These are phyloP conservation scores for Chondrus crispus DNA, from an alignment of 23 red algal species.

Conservation along the genomic window DNA sequence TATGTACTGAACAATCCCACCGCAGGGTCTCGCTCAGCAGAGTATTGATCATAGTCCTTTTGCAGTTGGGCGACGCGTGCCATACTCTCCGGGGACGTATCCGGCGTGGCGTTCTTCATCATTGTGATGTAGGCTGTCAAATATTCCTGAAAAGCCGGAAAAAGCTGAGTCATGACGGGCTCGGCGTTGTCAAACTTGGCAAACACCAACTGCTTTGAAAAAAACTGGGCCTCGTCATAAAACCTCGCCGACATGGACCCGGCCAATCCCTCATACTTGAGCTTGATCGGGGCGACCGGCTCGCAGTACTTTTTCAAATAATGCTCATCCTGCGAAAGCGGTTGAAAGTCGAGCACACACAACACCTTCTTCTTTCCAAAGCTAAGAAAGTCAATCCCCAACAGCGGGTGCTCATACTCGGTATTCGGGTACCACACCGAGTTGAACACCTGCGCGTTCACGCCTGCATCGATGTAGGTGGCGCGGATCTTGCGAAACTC, in stretches of 20 bases:
- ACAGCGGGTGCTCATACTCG: conserved; percentile 68
- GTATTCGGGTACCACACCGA: conserved; percentile 88
- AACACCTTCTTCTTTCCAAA: conserved; percentile 88
- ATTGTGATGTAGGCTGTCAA: conserved; percentile 54
- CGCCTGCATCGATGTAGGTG: conserved; percentile 88
- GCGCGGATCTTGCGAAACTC: conserved; percentile 90
- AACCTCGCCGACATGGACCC: conserved; percentile 79
- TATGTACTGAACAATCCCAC: conserved; percentile 86
- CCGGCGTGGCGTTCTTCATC: conserved; percentile 31
- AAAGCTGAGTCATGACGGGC: conserved; percentile 60
- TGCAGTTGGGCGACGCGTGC: conserved; percentile 17
- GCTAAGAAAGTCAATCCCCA: conserved; percentile 91
- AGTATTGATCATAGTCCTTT: conserved; percentile 90
- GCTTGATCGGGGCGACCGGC: conserved; percentile 52
- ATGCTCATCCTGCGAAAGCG: conserved; percentile 52
- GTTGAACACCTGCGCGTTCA: conserved; percentile 89
- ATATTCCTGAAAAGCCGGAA: conserved; percentile 84
- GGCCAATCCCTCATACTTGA: conserved; percentile 69
- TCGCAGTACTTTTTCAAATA: conserved; percentile 82
- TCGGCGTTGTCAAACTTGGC: conserved; percentile 80
- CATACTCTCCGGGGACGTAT: conserved; percentile 13
- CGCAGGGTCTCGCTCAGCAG: conserved; percentile 87
- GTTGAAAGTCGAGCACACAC: conserved; percentile 92
- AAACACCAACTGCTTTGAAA: conserved; percentile 88
- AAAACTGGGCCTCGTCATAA: conserved; percentile 91